Base-by-base conservation (phyloP, 768 basidiomycete species). In the Trametes villosa region DNA sequence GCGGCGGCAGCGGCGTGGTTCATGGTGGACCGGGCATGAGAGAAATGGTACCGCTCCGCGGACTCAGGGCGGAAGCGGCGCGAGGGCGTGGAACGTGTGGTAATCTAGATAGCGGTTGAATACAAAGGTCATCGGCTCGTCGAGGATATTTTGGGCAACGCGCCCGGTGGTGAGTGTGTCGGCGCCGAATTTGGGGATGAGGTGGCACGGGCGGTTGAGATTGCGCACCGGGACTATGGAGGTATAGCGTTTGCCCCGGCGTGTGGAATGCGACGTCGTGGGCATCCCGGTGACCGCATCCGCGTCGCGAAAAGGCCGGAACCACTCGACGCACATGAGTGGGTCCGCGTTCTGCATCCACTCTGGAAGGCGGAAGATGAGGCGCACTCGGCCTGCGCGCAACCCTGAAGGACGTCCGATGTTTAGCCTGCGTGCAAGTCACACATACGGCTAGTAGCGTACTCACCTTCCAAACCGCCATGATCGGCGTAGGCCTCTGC, bases 81-180 rank as follows among this genome's bases (percentile, higher is more conserved):
- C 13, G 4, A 38, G n/a, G 12, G 3, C 13, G 36, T 49, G 26
- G 20, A 53, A 53, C 1, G 26, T 42, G 24, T 53, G 52, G 26
- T 42, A 53, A 29, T 53, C 40, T 9, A 41, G 9, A 26, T 53
- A 53, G 15, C 40, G 38, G 52, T 53, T 53, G 13, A 53, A 30
- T 2, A 53, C 2, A n/a, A 53, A 53, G 4, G 40, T 41, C 4
- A 42, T 22, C 9, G 52, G 27, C 27, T 41, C 36, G 13, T 53
- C 38, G 13, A 53, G 52, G 7, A 53, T 27, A 8, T 30, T 17
- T 29, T 27, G 34, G 24, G 5, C 18, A 9, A 7, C n/a, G 5
- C 22, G 11, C n/a, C n/a, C n/a, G 12, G 34, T 22, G 8, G 6
- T 27, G 26, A 30, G 13, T 7, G 18, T 30, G 27, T 48, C 46